Conservation (phyloP, 228 moss, liverwort and hornwort genomes). For the Sphagnum magellanicum region DNA sequence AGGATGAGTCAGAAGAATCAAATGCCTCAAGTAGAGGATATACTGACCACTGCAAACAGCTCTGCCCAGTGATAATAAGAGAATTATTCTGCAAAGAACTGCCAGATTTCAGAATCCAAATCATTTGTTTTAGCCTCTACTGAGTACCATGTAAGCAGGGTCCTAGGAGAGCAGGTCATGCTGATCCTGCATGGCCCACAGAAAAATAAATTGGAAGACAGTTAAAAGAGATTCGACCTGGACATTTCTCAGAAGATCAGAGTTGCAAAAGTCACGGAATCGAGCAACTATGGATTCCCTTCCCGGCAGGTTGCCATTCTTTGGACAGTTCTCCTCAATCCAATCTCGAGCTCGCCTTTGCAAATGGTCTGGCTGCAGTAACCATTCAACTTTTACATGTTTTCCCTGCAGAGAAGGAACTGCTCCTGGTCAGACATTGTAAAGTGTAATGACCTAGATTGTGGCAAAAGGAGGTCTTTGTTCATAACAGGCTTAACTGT, state of each 20-base stretch:
- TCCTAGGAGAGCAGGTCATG: too few relatives aligned
- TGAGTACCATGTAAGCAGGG: too few relatives aligned
- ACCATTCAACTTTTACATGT: conserved; percentile 7
- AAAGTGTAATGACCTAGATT: background rate
- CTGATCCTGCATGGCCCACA: too few relatives aligned
- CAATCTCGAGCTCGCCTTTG: conserved; percentile 3
- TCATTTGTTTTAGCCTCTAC: background rate
- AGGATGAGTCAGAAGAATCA: background rate
- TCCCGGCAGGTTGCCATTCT: conserved; percentile 5
- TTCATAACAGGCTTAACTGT: too few relatives aligned
- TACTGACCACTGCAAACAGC: background rate
- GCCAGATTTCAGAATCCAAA: background rate
- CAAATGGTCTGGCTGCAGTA: conserved; percentile 9
- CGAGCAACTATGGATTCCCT: conserved; percentile 3
- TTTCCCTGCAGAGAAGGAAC: conserved; percentile 2
- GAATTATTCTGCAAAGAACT: background rate
- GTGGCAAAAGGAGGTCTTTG: too few relatives aligned
- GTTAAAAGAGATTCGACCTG: background rate
- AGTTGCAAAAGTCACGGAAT: conserved; percentile 10
- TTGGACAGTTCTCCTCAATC: conserved; percentile 6
- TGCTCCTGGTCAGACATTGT: background rate
- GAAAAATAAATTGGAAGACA: too few relatives aligned
- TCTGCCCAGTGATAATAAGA: background rate
- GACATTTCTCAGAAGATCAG: conserved; percentile 1
- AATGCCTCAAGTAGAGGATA: background rate